Percentiles rank a stretch among this genome's conserved stretches.
Evolutionary conservation across 2,329 filamentous ascomycete species (phyloP).

Genomic region (Colletotrichum tofieldiae): DNA sequence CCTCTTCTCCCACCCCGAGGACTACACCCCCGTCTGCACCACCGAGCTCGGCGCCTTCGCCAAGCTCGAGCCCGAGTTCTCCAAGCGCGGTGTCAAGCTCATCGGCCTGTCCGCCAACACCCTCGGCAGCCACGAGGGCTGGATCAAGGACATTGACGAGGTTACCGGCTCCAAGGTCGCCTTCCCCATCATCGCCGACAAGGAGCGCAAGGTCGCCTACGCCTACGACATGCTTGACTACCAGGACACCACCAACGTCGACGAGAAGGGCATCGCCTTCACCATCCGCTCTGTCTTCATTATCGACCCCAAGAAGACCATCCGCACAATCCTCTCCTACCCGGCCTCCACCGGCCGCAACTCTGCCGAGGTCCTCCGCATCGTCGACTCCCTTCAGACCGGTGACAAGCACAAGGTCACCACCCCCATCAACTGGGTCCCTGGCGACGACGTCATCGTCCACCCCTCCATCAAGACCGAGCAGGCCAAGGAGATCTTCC

Average conservation of each 20-base stretch:
- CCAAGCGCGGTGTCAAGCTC: conserved; percentile 89
- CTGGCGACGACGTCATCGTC: conserved; percentile 93
- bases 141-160: conserved; percentile 92
- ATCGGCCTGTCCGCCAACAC: conserved; percentile 93
- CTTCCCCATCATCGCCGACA: conserved; percentile 89
- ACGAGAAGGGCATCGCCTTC: conserved; percentile 87
- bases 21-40: conserved; percentile 96
- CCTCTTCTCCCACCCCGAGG: conserved; percentile 88
- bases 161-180: conserved; percentile 78
- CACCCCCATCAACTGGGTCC: conserved; percentile 92
- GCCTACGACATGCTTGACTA: conserved; percentile 88
- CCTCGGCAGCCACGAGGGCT: conserved; percentile 85
- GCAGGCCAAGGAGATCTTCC: conserved; percentile 91
- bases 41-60: conserved; percentile 95
- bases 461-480: conserved; percentile 86
- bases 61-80: conserved; percentile 90
- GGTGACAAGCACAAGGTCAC: conserved; percentile 91
- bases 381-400: conserved; percentile 84
- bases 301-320: conserved; percentile 94
- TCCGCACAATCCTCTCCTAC: conserved; percentile 93
- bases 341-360: conserved; percentile 92
- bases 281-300: conserved; percentile 96
- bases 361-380: conserved; percentile 83
- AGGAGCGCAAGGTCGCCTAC: conserved; percentile 82
- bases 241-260: conserved; percentile 86